Evolutionary conservation across 2,329 filamentous ascomycete species (phyloP).

Genomic region (Onygena corvina): DNA sequence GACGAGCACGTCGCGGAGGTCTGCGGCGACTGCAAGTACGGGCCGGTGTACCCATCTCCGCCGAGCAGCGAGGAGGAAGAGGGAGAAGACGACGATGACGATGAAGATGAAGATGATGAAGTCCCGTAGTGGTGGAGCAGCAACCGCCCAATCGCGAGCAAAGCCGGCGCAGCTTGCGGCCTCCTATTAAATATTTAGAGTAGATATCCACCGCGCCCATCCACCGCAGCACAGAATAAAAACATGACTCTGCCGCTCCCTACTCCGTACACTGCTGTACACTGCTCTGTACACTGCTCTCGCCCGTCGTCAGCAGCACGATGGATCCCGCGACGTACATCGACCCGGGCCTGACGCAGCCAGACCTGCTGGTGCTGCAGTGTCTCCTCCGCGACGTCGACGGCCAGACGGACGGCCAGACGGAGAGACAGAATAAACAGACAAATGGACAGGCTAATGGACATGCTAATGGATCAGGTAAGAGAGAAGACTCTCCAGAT

Average conservation of each 20-base stretch:
- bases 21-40: background rate
- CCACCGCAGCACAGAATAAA: too few species aligned
- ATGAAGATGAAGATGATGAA: too few species aligned
- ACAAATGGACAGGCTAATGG: background rate
- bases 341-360: slow-evolving; percentile 10
- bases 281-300: background rate
- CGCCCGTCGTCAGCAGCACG: background rate
- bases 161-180: too few species aligned
- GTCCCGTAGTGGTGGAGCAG: too few species aligned
- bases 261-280: too few species aligned
- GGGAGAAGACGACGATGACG: too few species aligned
- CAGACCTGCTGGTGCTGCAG: slow-evolving; percentile 9
- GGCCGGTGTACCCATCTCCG: background rate
- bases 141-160: too few species aligned
- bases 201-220: too few species aligned
- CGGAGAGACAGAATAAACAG: background rate
- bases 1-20: background rate
- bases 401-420: background rate
- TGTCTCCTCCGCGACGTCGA: slow-evolving; percentile 9
- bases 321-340: slow-evolving; percentile 7
- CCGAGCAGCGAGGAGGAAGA: background rate
- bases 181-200: too few species aligned
- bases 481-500: background rate
- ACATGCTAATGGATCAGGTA: background rate
- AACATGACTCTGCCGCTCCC: too few species aligned